Base-by-base conservation (phyloP, 2,329 filamentous ascomycete species). In the Penicillium crustosum region DNA sequence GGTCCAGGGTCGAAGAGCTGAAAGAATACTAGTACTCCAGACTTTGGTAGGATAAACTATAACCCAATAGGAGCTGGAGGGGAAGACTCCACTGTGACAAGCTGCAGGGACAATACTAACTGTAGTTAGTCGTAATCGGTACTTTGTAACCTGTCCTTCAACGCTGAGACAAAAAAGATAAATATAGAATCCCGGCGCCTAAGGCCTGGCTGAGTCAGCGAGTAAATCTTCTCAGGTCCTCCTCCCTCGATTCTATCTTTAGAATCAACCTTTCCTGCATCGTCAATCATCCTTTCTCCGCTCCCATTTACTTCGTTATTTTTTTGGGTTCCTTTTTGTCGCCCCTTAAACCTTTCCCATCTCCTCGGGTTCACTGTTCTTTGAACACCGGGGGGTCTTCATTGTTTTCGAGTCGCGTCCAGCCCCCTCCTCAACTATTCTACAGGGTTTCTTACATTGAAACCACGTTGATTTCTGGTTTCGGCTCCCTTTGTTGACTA, bases 211-310 rank as follows among this genome's bases (percentile, higher is more conserved):
- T 59, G 55, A 63, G 21, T 43, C 53, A 61, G 49, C 52, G 9
- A 36, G 10, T 29, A 51, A 48, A 25, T 44, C 44, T 56, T 55
- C 53, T 51, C 50, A 33, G 51, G 36, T 44, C 49, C 25, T 25
- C 50, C 42, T 53, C 59, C 54, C 49, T 57, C 58, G 62, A 64
- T 66, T 64, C 65, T 67, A 67, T 66, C 63, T 66, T 66, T 67
- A 67, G 65, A 65, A 67, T 62, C 64, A 66, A 65, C 63, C 63
- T 65, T 65, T 64, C 61, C 65, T 67, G 64, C 65, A 67, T 64
- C 65, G 57, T 62, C 64, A 53, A 53, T 53, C 39, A 52, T 52
- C 41, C 49, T 52, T 52, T 52, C 49, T 52, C 49, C 49, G 35
- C 25, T 58, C 53, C 58, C 61, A 54, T 58, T 55, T 50, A 54